Evolutionary conservation across 176 grass and related monocot genomes (phyloP), one percentile per base, ranked within the genome.

Genomic region (Melocanna baccifera): DNA sequence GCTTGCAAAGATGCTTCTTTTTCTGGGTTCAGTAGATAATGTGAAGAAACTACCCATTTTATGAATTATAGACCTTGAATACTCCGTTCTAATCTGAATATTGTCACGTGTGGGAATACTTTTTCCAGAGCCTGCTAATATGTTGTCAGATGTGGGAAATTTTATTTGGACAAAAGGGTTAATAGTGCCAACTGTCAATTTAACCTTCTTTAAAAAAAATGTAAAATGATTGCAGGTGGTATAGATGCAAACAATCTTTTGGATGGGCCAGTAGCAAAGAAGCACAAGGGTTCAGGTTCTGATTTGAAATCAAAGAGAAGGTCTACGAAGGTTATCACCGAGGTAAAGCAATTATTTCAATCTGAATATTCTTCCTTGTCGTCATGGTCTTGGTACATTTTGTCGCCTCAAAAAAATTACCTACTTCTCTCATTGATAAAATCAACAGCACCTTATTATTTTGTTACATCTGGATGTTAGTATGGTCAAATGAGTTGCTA

Each of bases 281-380:
- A 89, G 88, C 84, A 71, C 26, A 88, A 75, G 45, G 82, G 70
- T 76, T 76, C 72, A 59, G 83, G 29, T 28, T 86, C 85, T 59
- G 41, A 79, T 89, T 72, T 29, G 32, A 87, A 75, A 51, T 71
- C 56, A 78, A 98, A 95, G 59, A 89, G 82, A 78, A 93, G 89
- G 77, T 94, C 91, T 51, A 89, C 45, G 4, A 93, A 91, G 75
- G 72, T 98, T 81, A 62, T 90, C 72, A 88, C 92, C 5, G 93
- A 95, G 93, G 96, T 98, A 95, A 86, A 39, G 6, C 70, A 39
- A 16, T 5, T 19, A 23, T 57, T 70, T 30, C 69, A 78, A 3
- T 45, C 29, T 66, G 16, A 65, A 20, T 45, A 50, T 70, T 42
- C 6, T 77, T n/a, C 6, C 19, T 25, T 81, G 65, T 19, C 13